Conservation (phyloP, 805 yeast genomes). For the Candida golubevii region DNA sequence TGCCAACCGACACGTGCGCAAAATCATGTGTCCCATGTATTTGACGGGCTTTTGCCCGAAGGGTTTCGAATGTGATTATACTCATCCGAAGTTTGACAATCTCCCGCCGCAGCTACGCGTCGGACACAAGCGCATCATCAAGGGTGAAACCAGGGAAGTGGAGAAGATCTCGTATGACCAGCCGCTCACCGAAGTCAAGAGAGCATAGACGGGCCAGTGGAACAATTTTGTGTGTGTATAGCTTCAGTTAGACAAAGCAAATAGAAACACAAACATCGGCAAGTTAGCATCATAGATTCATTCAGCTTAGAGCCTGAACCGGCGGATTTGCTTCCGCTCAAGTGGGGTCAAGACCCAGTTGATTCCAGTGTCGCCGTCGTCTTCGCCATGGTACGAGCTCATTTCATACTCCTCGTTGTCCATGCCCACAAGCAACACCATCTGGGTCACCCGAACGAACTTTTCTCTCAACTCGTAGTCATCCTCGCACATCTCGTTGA, state of each 20-base stretch:
- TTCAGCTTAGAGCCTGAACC: conserved; percentile 43
- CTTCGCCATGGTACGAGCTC: conserved; percentile 24
- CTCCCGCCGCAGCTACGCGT: conserved; percentile 32
- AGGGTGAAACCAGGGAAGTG: conserved; percentile 19
- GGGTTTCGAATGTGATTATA: conserved; percentile 71
- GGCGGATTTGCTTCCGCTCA: conserved; percentile 63
- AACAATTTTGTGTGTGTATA: too few species aligned
- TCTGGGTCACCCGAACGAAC: conserved; percentile 78
- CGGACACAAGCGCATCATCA: conserved; percentile 14
- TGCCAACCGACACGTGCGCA: conserved; percentile 72
- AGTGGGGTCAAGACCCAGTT: conserved; percentile 76
- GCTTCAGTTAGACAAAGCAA: too few species aligned
- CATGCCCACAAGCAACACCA: conserved; percentile 75
- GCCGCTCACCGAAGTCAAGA: conserved; percentile 17
- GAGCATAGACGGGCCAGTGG: neutral
- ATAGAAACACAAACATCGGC: too few species aligned
- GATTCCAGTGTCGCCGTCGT: conserved; percentile 29
- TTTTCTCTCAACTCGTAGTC: conserved; percentile 71
- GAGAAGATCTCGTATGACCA: conserved; percentile 20
- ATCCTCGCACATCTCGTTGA: conserved; percentile 67
- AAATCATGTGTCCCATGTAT: conserved; percentile 71
- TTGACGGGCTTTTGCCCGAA: conserved; percentile 90
- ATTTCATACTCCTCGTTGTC: conserved; percentile 58
- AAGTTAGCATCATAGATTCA: too few species aligned
- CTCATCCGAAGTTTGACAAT: conserved; percentile 77